Conservation (phyloP, 2,329 filamentous ascomycete genomes). For the Dothideomycetidae sp. region DNA sequence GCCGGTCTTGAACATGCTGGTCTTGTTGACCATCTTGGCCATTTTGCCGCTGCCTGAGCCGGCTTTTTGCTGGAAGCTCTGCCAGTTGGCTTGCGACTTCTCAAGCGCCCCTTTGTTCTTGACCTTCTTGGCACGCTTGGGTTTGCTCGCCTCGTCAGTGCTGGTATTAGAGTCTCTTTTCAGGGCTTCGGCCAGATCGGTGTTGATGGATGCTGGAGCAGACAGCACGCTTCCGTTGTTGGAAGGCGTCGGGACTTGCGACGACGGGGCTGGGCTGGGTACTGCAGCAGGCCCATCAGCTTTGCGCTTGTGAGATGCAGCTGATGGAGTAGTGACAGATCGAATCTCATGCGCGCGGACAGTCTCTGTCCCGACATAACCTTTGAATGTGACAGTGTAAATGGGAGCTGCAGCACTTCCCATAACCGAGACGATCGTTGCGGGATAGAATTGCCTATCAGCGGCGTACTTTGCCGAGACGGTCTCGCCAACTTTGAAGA, state of each 20-base stretch:
- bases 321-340: conserved; percentile 38
- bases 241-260: conserved; percentile 25
- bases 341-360: conserved; percentile 68
- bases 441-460: conserved; percentile 82
- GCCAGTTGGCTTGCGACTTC: conserved; percentile 84
- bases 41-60: conserved; percentile 30
- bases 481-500: conserved; percentile 76
- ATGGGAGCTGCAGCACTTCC: conserved; percentile 82
- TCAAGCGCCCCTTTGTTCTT: conserved; percentile 90
- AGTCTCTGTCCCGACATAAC: conserved; percentile 68
- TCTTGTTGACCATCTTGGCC: conserved; percentile 63
- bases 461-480: conserved; percentile 89
- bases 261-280: conserved; percentile 20
- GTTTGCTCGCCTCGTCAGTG: conserved; percentile 26
- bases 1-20: conserved; percentile 93
- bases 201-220: conserved; percentile 52
- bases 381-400: conserved; percentile 91
- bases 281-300: conserved; percentile 55
- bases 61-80: conserved; percentile 71
- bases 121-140: conserved; percentile 53
- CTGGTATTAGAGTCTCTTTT: conserved; percentile 33
- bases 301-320: conserved; percentile 51
- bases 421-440: conserved; percentile 83
- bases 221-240: conserved; percentile 44
- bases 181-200: conserved; percentile 49